phyloP scores from a whole-genome alignment of 1,139 yeast species.

The Yarrowia galli region DNA sequence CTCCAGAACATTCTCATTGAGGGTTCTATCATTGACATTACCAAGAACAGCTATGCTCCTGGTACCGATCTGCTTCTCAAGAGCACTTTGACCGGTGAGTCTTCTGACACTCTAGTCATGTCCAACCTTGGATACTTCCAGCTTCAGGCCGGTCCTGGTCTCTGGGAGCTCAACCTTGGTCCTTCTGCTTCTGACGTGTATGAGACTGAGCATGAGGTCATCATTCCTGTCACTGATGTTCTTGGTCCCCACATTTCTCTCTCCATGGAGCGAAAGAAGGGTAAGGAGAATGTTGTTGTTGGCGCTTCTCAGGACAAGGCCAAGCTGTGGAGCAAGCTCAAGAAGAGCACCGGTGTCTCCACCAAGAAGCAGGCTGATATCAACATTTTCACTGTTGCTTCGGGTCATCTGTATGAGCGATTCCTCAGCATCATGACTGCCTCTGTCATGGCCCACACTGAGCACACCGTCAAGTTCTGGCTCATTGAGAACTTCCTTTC shows the following conservation, averaged over 20 bases:
- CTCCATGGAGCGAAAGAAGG: slow-evolving; percentile 53
- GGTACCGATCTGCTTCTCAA: slow-evolving; percentile 61
- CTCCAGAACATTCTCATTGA: slow-evolving; percentile 66
- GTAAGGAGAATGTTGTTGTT: slow-evolving; percentile 54
- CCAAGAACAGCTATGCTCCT: slow-evolving; percentile 55
- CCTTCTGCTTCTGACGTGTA: slow-evolving; percentile 56
- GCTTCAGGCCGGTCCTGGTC: slow-evolving; percentile 71
- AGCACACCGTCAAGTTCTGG: slow-evolving; percentile 81
- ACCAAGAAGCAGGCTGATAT: slow-evolving; percentile 61
- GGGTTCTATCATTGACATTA: slow-evolving; percentile 65
- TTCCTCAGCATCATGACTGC: slow-evolving; percentile 78
- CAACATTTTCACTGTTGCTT: slow-evolving; percentile 83
- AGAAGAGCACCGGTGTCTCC: slow-evolving; percentile 37
- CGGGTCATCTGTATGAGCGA: slow-evolving; percentile 80
- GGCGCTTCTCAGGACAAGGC: slow-evolving; percentile 28
- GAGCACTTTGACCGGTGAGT: slow-evolving; percentile 42
- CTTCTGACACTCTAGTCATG: slow-evolving; percentile 71
- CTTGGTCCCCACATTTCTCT: slow-evolving; percentile 34
- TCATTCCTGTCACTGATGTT: slow-evolving; percentile 50
- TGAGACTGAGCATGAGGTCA: slow-evolving; percentile 23
- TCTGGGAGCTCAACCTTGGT: slow-evolving; percentile 60
- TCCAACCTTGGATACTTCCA: slow-evolving; percentile 79
- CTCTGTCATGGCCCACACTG: slow-evolving; percentile 70
- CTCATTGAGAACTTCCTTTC: slow-evolving; percentile 80
- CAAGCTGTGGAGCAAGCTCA: slow-evolving; percentile 34